Evolutionary conservation across 495 filamentous ascomycete species (phyloP).

Genomic region (Entonaema liquescens): DNA sequence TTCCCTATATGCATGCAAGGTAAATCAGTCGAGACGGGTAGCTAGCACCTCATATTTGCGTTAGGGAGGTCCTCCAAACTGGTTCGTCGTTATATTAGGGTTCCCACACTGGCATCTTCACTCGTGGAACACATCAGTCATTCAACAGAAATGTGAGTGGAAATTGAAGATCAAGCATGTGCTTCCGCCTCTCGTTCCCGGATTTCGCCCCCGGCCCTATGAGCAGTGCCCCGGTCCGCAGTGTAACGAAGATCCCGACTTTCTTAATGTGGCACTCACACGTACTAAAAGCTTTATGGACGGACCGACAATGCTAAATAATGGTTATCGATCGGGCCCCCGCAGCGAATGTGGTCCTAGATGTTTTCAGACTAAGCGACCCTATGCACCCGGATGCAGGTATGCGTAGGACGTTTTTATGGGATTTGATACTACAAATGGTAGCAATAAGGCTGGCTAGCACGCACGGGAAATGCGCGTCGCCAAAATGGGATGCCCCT

Average conservation of each 20-base stretch:
- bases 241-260: constrained; percentile 25
- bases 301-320: not conserved
- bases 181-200: not conserved
- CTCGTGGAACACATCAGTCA: constrained; percentile 9
- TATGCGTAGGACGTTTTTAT: constrained; percentile 3
- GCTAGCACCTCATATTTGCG: not conserved
- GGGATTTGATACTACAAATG: not conserved
- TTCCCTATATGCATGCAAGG: constrained; percentile 14
- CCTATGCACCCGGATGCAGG: constrained; percentile 4
- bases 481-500: not conserved
- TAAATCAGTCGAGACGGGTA: constrained; percentile 4
- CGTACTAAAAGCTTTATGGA: constrained; percentile 5
- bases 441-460: not conserved
- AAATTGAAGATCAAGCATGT: constrained; percentile 11
- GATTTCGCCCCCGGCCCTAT: constrained; percentile 9
- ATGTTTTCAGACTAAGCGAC: not conserved
- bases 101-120: not conserved
- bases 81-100: not conserved
- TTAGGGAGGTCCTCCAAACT: constrained; percentile 1
- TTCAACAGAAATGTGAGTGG: constrained; percentile 2
- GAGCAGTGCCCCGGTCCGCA: constrained; percentile 7
- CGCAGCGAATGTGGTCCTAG: constrained; percentile 1
- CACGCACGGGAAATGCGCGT: not conserved
- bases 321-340: not conserved
- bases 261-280: constrained; percentile 8